These are phyloP conservation scores for Suillus plorans DNA, from an alignment of 768 basidiomycete genomes.

Conservation along the genomic window DNA sequence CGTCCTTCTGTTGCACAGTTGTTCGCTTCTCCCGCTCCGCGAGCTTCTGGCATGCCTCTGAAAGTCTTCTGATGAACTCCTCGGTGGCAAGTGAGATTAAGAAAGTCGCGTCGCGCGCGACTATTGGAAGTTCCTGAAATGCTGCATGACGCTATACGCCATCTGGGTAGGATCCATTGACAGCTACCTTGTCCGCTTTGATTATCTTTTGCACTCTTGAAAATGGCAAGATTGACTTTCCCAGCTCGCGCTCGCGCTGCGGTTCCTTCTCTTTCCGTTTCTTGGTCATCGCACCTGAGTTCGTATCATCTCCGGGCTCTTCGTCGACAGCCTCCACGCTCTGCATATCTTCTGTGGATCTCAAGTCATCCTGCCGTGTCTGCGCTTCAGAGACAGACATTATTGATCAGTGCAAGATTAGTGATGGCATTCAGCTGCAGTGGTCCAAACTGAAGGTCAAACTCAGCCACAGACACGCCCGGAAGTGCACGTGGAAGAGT, in stretches of 20 bases:
- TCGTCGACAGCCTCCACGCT: neutral
- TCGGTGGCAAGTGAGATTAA: conserved; percentile 84
- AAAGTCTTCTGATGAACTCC: conserved; percentile 78
- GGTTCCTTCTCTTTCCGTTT: conserved; percentile 22
- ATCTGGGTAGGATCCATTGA: conserved; percentile 64
- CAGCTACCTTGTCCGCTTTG: conserved; percentile 76
- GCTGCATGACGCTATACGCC: conserved; percentile 54
- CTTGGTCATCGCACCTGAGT: neutral
- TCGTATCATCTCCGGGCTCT: neutral
- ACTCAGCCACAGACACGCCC: neutral
- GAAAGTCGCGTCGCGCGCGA: conserved; percentile 76
- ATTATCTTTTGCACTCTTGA: conserved; percentile 81
- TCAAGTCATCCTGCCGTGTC: neutral
- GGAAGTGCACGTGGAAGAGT: too few species aligned
- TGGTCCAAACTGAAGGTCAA: neutral
- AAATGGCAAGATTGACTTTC: conserved; percentile 75
- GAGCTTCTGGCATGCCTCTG: conserved; percentile 66
- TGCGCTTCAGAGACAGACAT: neutral
- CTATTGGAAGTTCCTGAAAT: conserved; percentile 67
- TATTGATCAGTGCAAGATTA: neutral
- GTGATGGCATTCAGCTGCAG: neutral
- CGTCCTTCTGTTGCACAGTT: conserved; percentile 76
- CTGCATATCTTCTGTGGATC: neutral
- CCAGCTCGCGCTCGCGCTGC: conserved; percentile 41
- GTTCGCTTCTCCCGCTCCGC: conserved; percentile 71